Percentiles rank a stretch among this genome's conserved stretches.
Conservation (phyloP, 169 alveolate genomes). For the Plasmodium berghei region DNA sequence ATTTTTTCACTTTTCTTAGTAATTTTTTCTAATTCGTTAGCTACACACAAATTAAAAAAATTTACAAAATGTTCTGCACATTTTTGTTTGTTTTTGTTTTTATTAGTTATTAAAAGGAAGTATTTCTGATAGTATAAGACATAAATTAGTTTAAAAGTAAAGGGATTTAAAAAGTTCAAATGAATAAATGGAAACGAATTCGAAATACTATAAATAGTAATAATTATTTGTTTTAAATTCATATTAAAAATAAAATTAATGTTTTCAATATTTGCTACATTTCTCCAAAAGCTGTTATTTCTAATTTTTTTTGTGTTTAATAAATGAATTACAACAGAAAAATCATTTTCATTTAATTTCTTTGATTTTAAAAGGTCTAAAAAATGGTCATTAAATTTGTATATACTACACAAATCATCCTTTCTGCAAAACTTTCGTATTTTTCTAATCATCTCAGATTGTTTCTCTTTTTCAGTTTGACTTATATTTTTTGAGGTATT, state of each 20-base stretch:
- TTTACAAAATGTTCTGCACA: background rate
- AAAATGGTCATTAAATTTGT: slow-evolving; percentile 53
- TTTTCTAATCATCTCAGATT: slow-evolving; percentile 43
- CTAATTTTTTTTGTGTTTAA: slow-evolving; percentile 42
- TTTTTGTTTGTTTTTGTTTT: slow-evolving; percentile 3
- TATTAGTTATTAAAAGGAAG: slow-evolving; percentile 1
- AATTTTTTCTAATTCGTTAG: background rate
- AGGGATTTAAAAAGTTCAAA: slow-evolving; percentile 27
- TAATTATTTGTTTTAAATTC: slow-evolving; percentile 62
- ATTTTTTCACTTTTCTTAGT: background rate
- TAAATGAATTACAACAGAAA: slow-evolving; percentile 59
- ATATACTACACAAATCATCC: slow-evolving; percentile 61
- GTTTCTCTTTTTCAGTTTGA: slow-evolving; percentile 4
- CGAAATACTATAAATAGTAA: slow-evolving; percentile 34
- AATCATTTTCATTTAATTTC: slow-evolving; percentile 27
- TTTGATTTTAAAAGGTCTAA: slow-evolving; percentile 42
- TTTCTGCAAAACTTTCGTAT: slow-evolving; percentile 69
- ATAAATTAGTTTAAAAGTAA: slow-evolving; percentile 38
- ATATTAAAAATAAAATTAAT: slow-evolving; percentile 46
- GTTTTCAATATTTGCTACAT: slow-evolving; percentile 34
- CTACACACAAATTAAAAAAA: background rate
- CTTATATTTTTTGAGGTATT: background rate
- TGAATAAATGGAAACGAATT: slow-evolving; percentile 30
- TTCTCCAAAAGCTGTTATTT: slow-evolving; percentile 59
- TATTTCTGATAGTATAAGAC: slow-evolving; percentile 31